Evolutionary conservation across 2,329 filamentous ascomycete genomes (phyloP).

Genomic region (Trichoderma afroharzianum): DNA sequence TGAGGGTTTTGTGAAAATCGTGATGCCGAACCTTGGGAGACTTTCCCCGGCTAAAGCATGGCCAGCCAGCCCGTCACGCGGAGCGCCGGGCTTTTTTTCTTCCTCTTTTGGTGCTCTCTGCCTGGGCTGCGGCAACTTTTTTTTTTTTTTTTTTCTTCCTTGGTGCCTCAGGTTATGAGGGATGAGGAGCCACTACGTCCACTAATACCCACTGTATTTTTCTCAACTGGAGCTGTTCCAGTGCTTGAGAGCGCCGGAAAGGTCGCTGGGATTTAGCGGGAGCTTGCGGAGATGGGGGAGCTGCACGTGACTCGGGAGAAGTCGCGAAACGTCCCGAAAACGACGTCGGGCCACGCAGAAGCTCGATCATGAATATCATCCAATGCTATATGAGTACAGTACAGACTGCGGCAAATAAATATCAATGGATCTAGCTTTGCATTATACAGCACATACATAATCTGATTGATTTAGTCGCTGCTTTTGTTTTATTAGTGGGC

Average conservation of each 20-base stretch:
- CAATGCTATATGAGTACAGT: not conserved
- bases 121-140: not conserved
- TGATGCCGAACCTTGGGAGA: slow-evolving; percentile 31
- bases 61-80: not conserved
- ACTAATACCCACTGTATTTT: not conserved
- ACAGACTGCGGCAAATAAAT: not conserved
- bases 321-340: not conserved
- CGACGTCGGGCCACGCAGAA: not conserved
- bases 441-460: not conserved
- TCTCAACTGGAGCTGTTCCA: not conserved
- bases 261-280: not conserved
- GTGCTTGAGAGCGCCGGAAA: not conserved
- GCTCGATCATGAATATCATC: not conserved
- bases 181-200: not conserved
- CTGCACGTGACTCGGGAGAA: slow-evolving; percentile 17
- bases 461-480: not conserved
- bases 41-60: slow-evolving; percentile 23
- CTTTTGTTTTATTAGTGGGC: not conserved
- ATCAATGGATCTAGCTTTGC: not conserved
- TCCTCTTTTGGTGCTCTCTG: not conserved
- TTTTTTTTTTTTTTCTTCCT: slow-evolving; percentile 6
- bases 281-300: not conserved
- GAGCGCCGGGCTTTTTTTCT: slow-evolving; percentile 15
- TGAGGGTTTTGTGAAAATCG: slow-evolving; percentile 47
- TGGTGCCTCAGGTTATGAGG: slow-evolving; percentile 27